phyloP scores from a whole-genome alignment of 441 rosid genomes.

The Euphorbia schlechtendalii region DNA sequence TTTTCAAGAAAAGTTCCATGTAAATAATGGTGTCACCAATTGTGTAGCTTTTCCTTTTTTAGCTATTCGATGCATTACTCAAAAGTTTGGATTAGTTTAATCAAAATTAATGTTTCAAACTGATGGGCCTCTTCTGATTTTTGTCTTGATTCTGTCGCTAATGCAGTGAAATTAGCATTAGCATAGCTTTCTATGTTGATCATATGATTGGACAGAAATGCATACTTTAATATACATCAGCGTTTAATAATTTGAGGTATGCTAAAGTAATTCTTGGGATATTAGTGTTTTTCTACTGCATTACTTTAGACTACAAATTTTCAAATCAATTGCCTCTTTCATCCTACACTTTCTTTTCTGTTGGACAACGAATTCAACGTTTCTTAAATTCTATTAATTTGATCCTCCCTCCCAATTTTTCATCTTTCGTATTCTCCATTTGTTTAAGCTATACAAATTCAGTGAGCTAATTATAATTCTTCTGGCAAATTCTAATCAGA shows the following conservation, averaged over 20 bases:
- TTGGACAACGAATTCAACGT: background rate
- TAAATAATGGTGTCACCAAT: background rate
- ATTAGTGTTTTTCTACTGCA: constrained; percentile 11
- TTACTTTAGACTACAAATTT: background rate
- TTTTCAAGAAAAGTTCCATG: constrained; percentile 11
- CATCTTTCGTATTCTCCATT: background rate
- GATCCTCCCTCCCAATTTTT: background rate
- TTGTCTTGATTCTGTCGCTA: constrained; percentile 19
- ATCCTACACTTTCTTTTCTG: background rate
- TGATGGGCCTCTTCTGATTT: constrained; percentile 5
- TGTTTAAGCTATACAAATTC: background rate
- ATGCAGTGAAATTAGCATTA: background rate
- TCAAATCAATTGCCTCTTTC: background rate
- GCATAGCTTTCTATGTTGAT: constrained; percentile 19
- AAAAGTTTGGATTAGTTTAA: constrained; percentile 20
- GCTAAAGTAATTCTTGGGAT: constrained; percentile 1
- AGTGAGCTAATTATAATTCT: background rate
- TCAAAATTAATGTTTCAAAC: constrained; percentile 6
- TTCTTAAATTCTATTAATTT: background rate
- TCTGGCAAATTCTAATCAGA: background rate
- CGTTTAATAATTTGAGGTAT: constrained; percentile 8
- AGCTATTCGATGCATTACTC: constrained; percentile 13
- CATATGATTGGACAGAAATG: constrained; percentile 23
- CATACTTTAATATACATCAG: background rate
- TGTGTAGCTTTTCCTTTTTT: constrained; percentile 8